Conservation (phyloP, 345 rosid genomes). For the rapeseed (Brassica napus) region DNA sequence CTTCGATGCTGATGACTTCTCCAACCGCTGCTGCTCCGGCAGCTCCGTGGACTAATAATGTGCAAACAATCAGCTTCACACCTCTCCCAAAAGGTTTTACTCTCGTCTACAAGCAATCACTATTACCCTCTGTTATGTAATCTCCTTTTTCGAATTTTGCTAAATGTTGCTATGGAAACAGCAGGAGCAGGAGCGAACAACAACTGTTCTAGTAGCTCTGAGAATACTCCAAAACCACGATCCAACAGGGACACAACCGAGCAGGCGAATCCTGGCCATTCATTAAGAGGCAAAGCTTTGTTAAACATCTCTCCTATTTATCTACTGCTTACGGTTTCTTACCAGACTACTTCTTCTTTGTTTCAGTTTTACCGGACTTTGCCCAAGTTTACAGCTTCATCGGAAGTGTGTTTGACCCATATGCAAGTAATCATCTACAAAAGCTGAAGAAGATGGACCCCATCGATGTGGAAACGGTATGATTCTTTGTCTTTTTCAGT, state of each 20-base stretch:
- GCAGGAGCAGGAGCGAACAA: constrained; percentile 45
- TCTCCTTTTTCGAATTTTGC: background rate
- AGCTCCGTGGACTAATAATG: constrained; percentile 56
- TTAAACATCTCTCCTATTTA: background rate
- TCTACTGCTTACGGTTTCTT: background rate
- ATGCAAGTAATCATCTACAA: constrained; percentile 66
- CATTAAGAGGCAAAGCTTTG: constrained; percentile 56
- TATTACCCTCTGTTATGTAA: background rate
- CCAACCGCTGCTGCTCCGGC: constrained; percentile 45
- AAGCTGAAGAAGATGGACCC: constrained; percentile 89
- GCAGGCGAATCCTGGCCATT: constrained; percentile 52
- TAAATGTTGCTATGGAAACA: constrained; percentile 24
- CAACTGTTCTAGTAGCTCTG: constrained; percentile 68
- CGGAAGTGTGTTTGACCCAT: constrained; percentile 86
- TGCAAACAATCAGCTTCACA: constrained; percentile 51
- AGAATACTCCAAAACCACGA: constrained; percentile 57
- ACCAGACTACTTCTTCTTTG: constrained; percentile 31
- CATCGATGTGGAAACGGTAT: constrained; percentile 89
- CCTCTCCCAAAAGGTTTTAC: constrained; percentile 49
- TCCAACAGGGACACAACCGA: constrained; percentile 46
- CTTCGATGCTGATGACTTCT: constrained; percentile 56
- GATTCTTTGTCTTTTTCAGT: constrained; percentile 22
- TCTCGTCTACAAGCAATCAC: background rate
- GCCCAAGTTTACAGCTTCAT: constrained; percentile 81
- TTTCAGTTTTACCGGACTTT: constrained; percentile 87